Percentiles rank a stretch among this genome's conserved stretches.
Conservation (phyloP, 352 stramenopile genomes). For the Phytophthora ramorum region DNA sequence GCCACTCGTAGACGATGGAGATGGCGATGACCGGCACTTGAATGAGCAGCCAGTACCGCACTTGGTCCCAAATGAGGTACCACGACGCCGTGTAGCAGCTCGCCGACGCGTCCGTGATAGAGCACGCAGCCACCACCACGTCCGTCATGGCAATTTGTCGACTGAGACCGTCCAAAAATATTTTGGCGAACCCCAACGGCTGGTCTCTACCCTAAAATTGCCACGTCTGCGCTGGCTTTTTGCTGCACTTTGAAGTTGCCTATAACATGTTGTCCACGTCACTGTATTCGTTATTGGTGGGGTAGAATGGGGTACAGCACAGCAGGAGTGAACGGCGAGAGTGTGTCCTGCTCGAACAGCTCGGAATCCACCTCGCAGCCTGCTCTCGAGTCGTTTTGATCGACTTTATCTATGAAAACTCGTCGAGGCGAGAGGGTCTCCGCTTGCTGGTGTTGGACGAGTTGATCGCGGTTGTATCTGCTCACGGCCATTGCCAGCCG, state of each 20-base stretch:
- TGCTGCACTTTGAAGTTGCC: constrained; percentile 17
- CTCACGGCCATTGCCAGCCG: constrained; percentile 30
- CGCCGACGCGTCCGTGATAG: constrained; percentile 57
- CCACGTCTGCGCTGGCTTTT: constrained; percentile 24
- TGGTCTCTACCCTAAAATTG: constrained; percentile 21
- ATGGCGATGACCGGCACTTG: constrained; percentile 72
- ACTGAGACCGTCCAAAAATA: constrained; percentile 8
- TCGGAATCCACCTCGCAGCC: constrained; percentile 2
- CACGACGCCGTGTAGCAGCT: constrained; percentile 85
- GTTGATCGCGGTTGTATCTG: constrained; percentile 25
- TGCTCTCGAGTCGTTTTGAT: constrained; percentile 43
- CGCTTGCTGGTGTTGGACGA: constrained; percentile 15
- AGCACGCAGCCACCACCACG: constrained; percentile 46
- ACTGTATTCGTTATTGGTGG: constrained; percentile 30
- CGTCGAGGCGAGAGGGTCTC: constrained; percentile 4
- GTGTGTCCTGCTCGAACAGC: constrained; percentile 34
- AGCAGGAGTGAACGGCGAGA: constrained; percentile 57
- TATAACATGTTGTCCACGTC: constrained; percentile 3
- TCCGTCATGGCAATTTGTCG: constrained; percentile 21
- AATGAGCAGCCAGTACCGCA: constrained; percentile 82
- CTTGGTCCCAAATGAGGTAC: constrained; percentile 83
- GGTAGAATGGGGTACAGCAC: constrained; percentile 71
- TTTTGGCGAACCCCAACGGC: constrained; percentile 1
- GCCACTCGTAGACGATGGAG: constrained; percentile 85
- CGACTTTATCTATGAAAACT: constrained; percentile 27